These are phyloP conservation scores for Sporothrix pseudoabietina DNA, from an alignment of 2,329 filamentous ascomycete genomes.

Conservation along the genomic window DNA sequence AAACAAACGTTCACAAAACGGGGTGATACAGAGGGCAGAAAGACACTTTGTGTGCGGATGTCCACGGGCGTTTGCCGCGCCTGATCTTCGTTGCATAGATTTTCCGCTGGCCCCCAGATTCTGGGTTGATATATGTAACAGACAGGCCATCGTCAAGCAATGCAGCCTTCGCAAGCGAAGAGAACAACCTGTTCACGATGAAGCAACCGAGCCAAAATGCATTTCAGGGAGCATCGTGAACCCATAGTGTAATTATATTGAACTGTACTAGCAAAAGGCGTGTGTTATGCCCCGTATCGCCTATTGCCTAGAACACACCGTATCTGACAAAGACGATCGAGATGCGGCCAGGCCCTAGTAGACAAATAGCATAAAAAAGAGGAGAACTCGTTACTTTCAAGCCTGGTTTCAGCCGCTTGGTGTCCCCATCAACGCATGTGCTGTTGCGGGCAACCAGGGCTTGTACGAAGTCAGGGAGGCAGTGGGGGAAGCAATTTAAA, in stretches of 20 bases:
- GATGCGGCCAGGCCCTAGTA: neutral
- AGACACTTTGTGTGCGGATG: neutral
- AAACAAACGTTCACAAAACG: neutral
- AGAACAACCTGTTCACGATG: neutral
- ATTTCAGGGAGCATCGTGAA: neutral
- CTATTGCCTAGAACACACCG: neutral
- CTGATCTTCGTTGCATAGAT: conserved; percentile 2
- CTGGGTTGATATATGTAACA: neutral
- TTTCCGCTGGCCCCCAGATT: neutral
- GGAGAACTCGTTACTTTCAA: neutral
- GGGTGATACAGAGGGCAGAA: neutral
- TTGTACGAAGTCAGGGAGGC: neutral
- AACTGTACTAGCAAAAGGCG: neutral
- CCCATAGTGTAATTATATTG: neutral
- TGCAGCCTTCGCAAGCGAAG: neutral
- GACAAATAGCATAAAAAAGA: neutral
- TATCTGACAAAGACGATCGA: neutral
- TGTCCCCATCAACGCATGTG: conserved; percentile 18
- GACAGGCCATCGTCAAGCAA: neutral
- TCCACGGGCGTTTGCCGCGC: neutral
- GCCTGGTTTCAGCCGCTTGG: conserved; percentile 15
- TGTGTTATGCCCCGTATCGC: neutral
- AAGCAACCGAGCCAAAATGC: neutral
- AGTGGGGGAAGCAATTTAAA: conserved; percentile 24
- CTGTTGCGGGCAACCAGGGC: neutral